Base-by-base conservation (phyloP, 768 basidiomycete species). In the Trametes cubensis region DNA sequence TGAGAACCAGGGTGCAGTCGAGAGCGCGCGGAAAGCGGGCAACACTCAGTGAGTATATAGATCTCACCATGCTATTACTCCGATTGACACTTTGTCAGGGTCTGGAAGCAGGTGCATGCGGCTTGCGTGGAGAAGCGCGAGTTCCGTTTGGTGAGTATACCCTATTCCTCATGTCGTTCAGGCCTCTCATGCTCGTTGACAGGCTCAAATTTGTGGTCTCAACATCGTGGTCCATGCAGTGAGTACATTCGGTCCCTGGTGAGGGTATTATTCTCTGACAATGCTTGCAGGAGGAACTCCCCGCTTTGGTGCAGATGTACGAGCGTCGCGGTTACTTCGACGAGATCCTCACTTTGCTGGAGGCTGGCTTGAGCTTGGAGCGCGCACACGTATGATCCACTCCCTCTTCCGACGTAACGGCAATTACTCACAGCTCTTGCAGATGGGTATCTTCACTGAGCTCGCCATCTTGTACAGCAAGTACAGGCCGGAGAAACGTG, bases 81-180 rank as follows among this genome's bases (percentile, higher is more conserved):
- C 18, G 17, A 6, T 28, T 18, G 23, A 50, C 15, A 26, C 23
- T 25, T 47, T 25, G 26, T 0, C 57, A 94, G 92, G 78, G 97
- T 98, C n/a, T 99, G 97, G 97, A 98, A 98, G 77, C 97, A 98
- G 74, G 97, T 99, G 53, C 96, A 98, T 67, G 91, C 94, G 23
- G 97, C 97, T 42, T 99, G 97, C 77, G 89, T 99, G 60, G 96
- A 97, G 79, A 98, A 98, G 81, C 79, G 83, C 57, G 97, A 99
- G 73, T 98, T 98, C 86, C 90, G 95, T 62, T 75, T 98, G 75
- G 88, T 87, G 55, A 25, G 81, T 75, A 11, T 44, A 30, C 14
- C 48, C n/a, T 2, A 28, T 26, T 6, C 25, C 62, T 38, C 21
- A 44, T 0, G 15, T 28, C 5, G 34, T 41, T 20, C 14, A 14